Conservation (phyloP, 306 rosid species). For the Malus sieversii region DNA sequence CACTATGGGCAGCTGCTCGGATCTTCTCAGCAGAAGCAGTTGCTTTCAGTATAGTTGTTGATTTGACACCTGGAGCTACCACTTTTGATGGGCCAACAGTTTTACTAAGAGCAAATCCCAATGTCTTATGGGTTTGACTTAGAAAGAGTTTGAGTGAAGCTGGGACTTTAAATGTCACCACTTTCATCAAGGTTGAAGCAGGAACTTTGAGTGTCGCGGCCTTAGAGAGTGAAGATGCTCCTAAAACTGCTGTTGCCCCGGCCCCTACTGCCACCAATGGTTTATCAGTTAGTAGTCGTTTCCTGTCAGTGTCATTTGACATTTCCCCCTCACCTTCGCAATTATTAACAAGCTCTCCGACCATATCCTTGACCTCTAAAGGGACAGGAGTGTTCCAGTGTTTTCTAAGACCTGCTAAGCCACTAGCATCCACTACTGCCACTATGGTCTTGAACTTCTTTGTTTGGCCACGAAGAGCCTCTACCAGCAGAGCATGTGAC, state of each 20-base stretch:
- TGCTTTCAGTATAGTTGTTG: slow-evolving; percentile 52
- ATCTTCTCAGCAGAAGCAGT: slow-evolving; percentile 71
- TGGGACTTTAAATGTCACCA: slow-evolving; percentile 24
- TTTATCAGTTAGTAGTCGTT: slow-evolving; percentile 37
- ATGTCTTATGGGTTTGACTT: slow-evolving; percentile 48
- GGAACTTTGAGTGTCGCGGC: slow-evolving; percentile 11
- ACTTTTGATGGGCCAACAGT: slow-evolving; percentile 41
- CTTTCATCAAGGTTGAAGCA: slow-evolving; percentile 8
- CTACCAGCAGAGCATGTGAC: slow-evolving; percentile 52
- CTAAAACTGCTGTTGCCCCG: slow-evolving; percentile 71
- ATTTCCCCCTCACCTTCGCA: slow-evolving; percentile 30
- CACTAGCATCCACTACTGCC: slow-evolving; percentile 63
- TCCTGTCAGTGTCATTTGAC: slow-evolving; percentile 34
- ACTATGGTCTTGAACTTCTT: slow-evolving; percentile 61
- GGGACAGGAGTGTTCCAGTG: slow-evolving; percentile 70
- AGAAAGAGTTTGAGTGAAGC: slow-evolving; percentile 49
- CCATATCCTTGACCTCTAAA: slow-evolving; percentile 46
- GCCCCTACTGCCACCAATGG: slow-evolving; percentile 80
- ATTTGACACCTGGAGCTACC: slow-evolving; percentile 50
- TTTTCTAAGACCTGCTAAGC: slow-evolving; percentile 66
- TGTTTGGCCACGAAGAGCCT: slow-evolving; percentile 55
- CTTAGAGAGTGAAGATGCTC: slow-evolving; percentile 73
- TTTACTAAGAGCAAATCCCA: slow-evolving; percentile 37
- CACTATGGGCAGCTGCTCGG: slow-evolving; percentile 54
- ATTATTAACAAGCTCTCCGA: slow-evolving; percentile 32